A percentile compares a stretch with the other conserved stretches of the same genome.
phyloP scores from a whole-genome alignment of 2,329 filamentous ascomycete species.

The Colletotrichum tofieldiae region DNA sequence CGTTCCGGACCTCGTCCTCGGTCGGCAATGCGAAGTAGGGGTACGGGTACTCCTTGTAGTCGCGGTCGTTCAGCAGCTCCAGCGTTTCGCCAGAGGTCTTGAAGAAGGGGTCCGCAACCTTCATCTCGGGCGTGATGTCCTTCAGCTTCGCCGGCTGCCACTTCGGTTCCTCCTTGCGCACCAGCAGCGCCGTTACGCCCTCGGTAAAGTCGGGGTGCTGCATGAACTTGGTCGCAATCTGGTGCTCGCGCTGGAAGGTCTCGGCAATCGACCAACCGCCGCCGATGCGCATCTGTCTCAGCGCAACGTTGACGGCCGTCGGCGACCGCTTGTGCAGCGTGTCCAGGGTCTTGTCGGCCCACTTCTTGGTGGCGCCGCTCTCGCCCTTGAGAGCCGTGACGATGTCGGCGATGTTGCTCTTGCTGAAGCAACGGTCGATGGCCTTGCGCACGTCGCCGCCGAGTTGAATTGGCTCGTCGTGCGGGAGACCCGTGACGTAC shows the following conservation, averaged over 20 bases:
- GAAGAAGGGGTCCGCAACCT: constrained; percentile 80
- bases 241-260: constrained; percentile 88
- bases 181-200: constrained; percentile 87
- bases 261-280: constrained; percentile 84
- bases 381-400: constrained; percentile 76
- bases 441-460: constrained; percentile 80
- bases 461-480: constrained; percentile 78
- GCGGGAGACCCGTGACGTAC: constrained; percentile 88
- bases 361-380: constrained; percentile 70
- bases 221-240: constrained; percentile 92
- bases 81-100: constrained; percentile 64
- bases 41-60: constrained; percentile 84
- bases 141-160: constrained; percentile 85
- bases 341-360: constrained; percentile 84
- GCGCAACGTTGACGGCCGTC: constrained; percentile 86
- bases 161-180: constrained; percentile 77
- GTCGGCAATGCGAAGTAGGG: constrained; percentile 79
- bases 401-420: constrained; percentile 79
- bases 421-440: constrained; percentile 87
- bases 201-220: constrained; percentile 90
- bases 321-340: constrained; percentile 87
- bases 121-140: constrained; percentile 71
- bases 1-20: constrained; percentile 72
- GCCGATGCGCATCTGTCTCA: constrained; percentile 86
- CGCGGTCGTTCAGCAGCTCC: constrained; percentile 71